These are phyloP conservation scores for Apophysomyces elegans DNA, from an alignment of 371 early-diverging fungal species.

Conservation along the genomic window DNA sequence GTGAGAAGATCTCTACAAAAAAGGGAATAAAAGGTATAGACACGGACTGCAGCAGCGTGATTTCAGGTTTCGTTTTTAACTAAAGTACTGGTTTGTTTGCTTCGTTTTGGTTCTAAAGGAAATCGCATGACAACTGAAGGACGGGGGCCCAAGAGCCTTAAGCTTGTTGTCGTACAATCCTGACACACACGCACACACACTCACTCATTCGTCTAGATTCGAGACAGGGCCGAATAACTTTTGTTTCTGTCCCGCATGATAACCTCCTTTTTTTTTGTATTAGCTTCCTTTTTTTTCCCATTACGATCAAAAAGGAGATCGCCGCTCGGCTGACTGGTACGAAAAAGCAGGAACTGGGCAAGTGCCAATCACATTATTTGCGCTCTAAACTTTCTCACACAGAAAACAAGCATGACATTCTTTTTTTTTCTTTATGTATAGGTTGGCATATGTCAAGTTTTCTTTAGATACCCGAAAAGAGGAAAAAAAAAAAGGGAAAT, in stretches of 20 bases:
- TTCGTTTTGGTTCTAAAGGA: conserved; percentile 4
- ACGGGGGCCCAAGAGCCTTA: too few species aligned
- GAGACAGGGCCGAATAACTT: not conserved
- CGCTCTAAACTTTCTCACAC: conserved; percentile 2
- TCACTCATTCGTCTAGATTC: not conserved
- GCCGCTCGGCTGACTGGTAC: conserved; percentile 4
- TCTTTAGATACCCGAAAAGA: not conserved
- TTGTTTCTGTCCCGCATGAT: conserved; percentile 2
- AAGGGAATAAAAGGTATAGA: not conserved
- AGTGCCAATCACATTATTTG: conserved; percentile 10
- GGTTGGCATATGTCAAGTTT: conserved; percentile 4
- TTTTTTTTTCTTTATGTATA: not conserved
- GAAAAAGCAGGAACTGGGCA: conserved; percentile 9
- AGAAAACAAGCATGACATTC: conserved; percentile 1
- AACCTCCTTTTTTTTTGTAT: conserved; percentile 7
- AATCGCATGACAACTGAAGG: conserved; percentile 5
- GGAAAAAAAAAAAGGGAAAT: not conserved
- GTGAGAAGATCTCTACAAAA: not conserved
- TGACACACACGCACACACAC: too few species aligned
- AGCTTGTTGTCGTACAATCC: conserved; percentile 1
- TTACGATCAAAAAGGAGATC: conserved; percentile 9
- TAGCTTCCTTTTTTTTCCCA: not conserved
- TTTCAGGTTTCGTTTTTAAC: conserved; percentile 2
- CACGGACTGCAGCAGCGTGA: not conserved
- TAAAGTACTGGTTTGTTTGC: conserved; percentile 8